Percentiles rank a stretch among this genome's conserved stretches.
phyloP scores from a whole-genome alignment of 2,329 filamentous ascomycete species.

The Cryphonectria japonica region DNA sequence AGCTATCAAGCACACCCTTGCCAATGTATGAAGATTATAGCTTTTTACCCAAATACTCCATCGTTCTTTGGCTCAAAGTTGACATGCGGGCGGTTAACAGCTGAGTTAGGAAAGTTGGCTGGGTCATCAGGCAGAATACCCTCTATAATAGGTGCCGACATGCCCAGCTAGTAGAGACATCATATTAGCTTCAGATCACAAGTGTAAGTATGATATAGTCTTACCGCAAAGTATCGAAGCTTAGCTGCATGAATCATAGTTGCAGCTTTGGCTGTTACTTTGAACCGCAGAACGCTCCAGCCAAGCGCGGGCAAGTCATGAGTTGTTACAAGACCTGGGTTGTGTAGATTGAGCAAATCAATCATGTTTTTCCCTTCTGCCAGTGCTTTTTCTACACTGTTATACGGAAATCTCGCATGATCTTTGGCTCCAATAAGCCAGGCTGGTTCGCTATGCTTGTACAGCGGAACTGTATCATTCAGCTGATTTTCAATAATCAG shows the following conservation, averaged over 20 bases:
- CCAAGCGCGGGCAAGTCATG: slow-evolving; percentile 30
- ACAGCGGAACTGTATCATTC: slow-evolving; percentile 28
- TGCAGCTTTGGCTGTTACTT: slow-evolving; percentile 21
- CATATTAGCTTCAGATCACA: neutral
- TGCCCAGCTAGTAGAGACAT: slow-evolving; percentile 3
- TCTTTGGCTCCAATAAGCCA: slow-evolving; percentile 31
- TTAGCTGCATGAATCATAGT: slow-evolving; percentile 30
- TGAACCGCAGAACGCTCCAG: slow-evolving; percentile 29
- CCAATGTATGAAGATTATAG: neutral
- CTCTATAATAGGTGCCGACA: slow-evolving; percentile 20
- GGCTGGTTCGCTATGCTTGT: slow-evolving; percentile 33
- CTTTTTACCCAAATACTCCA: slow-evolving; percentile 26
- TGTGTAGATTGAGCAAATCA: slow-evolving; percentile 21
- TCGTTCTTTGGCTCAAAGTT: slow-evolving; percentile 30
- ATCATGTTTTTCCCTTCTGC: neutral
- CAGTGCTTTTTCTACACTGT: slow-evolving; percentile 16
- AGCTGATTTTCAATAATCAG: slow-evolving; percentile 16
- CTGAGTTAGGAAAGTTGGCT: slow-evolving; percentile 21
- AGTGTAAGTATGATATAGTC: neutral
- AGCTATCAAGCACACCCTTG: no score
- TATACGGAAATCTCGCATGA: slow-evolving; percentile 18
- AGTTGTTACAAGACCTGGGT: slow-evolving; percentile 24
- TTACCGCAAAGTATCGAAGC: slow-evolving; percentile 29
- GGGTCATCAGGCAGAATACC: slow-evolving; percentile 13
- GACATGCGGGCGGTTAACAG: slow-evolving; percentile 27